These are phyloP conservation scores for Solanum peruvianum DNA, from an alignment of 257 asterid species.

Conservation along the genomic window DNA sequence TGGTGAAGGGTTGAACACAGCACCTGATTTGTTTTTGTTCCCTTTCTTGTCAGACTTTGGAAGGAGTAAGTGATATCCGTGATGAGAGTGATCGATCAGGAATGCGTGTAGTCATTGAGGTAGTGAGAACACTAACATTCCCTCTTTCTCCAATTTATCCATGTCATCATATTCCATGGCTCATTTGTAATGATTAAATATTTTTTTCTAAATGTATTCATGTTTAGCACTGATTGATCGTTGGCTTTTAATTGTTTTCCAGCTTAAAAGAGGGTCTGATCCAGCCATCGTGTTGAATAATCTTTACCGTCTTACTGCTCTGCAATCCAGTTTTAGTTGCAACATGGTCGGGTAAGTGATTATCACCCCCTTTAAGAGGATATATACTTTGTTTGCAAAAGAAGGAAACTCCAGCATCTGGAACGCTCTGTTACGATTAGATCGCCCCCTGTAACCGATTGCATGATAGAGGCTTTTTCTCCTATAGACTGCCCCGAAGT, in stretches of 20 bases:
- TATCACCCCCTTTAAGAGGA: background rate
- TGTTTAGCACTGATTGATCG: background rate
- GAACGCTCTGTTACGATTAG: background rate
- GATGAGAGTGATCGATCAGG: constrained; percentile 99
- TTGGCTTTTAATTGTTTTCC: constrained; percentile 17
- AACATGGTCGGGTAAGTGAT: constrained; percentile 97
- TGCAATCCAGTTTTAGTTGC: constrained; percentile 89
- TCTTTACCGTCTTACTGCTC: constrained; percentile 75
- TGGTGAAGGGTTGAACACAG: background rate
- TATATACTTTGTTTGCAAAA: background rate
- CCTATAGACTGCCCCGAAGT: background rate
- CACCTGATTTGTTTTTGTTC: background rate
- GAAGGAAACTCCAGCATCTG: background rate
- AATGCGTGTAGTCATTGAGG: constrained; percentile 97
- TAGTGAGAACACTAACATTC: constrained; percentile 15
- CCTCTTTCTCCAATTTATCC: background rate
- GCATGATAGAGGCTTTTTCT: background rate
- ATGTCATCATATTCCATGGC: background rate
- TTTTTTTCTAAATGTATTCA: background rate
- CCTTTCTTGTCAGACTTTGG: constrained; percentile 48
- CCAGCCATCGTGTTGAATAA: constrained; percentile 82
- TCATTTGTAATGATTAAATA: background rate
- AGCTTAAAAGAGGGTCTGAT: constrained; percentile 91
- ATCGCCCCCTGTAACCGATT: background rate
- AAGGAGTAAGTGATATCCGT: constrained; percentile 96